Percentiles rank a stretch among this genome's conserved stretches.
phyloP scores from a whole-genome alignment of 83 land plant species.

The Thuja plicata region DNA sequence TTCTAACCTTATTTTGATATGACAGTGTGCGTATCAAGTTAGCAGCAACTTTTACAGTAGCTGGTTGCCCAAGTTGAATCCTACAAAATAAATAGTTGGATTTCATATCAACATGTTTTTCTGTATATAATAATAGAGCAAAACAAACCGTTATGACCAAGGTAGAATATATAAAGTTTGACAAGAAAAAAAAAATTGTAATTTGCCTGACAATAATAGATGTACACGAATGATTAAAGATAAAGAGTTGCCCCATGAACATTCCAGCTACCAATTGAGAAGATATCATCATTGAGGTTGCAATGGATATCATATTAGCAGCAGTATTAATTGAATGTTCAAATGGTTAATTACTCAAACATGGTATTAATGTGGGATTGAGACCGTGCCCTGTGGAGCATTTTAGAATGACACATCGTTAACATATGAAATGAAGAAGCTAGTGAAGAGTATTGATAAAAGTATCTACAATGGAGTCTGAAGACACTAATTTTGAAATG shows the following conservation, averaged over 20 bases:
- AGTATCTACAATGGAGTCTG: background rate
- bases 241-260: background rate
- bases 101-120: conserved; percentile 2
- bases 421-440: background rate
- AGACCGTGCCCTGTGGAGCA: background rate
- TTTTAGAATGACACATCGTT: background rate
- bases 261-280: background rate
- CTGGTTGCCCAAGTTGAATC: conserved; percentile 91
- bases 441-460: background rate
- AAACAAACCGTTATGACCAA: background rate
- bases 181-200: background rate
- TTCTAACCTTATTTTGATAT: conserved; percentile 82
- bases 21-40: conserved; percentile 66
- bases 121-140: background rate
- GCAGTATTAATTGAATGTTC: background rate
- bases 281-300: background rate
- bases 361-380: background rate
- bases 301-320: background rate
- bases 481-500: background rate
- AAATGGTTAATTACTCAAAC: background rate
- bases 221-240: background rate
- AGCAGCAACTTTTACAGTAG: conserved; percentile 93
- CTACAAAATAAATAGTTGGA: conserved; percentile 27
- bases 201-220: background rate
- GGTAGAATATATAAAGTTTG: background rate